Conservation (phyloP, 805 yeast genomes). For the Blastobotrys terrestris region DNA sequence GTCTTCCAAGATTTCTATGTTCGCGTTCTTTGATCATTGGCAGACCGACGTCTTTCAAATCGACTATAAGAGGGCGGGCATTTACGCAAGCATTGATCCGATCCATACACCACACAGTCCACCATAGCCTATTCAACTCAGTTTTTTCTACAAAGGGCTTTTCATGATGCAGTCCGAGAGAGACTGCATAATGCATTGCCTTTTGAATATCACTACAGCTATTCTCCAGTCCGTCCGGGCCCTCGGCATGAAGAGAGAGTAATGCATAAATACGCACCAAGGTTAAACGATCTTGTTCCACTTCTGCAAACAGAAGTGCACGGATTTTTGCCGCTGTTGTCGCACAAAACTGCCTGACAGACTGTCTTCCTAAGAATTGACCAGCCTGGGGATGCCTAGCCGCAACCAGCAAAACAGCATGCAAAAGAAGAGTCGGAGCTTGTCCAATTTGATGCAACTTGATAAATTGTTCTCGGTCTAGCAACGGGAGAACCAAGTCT, state of each 20-base stretch:
- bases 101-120: constrained; percentile 38
- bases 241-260: constrained; percentile 36
- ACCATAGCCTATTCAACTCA: constrained; percentile 32
- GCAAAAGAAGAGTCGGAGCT: constrained; percentile 37
- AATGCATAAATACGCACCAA: constrained; percentile 34
- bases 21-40: constrained; percentile 24
- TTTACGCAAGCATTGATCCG: constrained; percentile 36
- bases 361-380: constrained; percentile 25
- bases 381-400: constrained; percentile 36
- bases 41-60: constrained; percentile 36
- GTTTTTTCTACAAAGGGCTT: constrained; percentile 29
- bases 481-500: constrained; percentile 37
- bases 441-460: constrained; percentile 31
- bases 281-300: constrained; percentile 36
- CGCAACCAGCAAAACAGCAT: constrained; percentile 39
- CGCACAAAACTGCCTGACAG: constrained; percentile 30
- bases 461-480: constrained; percentile 37
- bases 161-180: constrained; percentile 37
- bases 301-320: constrained; percentile 34
- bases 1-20: constrained; percentile 27
- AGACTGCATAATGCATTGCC: constrained; percentile 36
- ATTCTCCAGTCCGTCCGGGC: constrained; percentile 34
- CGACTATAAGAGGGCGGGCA: constrained; percentile 35
- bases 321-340: constrained; percentile 31
- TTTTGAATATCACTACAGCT: constrained; percentile 34